phyloP scores from a whole-genome alignment of 2,329 filamentous ascomycete genomes.

The Xylaria multiplex region DNA sequence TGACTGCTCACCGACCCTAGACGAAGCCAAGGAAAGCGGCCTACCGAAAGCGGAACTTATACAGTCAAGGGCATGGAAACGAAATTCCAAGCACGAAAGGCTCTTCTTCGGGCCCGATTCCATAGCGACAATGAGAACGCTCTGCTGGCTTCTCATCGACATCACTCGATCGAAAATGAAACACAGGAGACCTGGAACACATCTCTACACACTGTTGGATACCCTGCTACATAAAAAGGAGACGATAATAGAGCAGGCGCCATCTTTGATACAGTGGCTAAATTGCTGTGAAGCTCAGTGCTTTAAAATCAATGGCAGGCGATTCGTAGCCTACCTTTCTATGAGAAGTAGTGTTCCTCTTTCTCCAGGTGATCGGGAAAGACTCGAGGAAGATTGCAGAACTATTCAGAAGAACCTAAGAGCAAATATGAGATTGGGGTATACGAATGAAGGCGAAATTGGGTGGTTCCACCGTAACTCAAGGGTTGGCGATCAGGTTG shows the following conservation, averaged over 20 bases:
- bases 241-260: conserved; percentile 23
- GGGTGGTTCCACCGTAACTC: conserved; percentile 33
- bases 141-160: conserved; percentile 34
- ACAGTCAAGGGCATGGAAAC: conserved; percentile 29
- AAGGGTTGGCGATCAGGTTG: conserved; percentile 28
- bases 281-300: conserved; percentile 33
- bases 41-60: conserved; percentile 17
- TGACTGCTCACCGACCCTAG: conserved; percentile 31
- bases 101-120: conserved; percentile 24
- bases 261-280: conserved; percentile 29
- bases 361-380: conserved; percentile 12
- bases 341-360: conserved; percentile 25
- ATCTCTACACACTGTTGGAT: conserved; percentile 26
- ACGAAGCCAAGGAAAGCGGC: conserved; percentile 28
- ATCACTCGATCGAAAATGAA: conserved; percentile 26
- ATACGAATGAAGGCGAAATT: conserved; percentile 26
- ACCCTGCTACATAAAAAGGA: conserved; percentile 22
- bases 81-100: conserved; percentile 24
- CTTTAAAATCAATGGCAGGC: conserved; percentile 27
- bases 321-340: conserved; percentile 25
- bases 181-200: conserved; percentile 17
- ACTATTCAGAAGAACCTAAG: conserved; percentile 26
- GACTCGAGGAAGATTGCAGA: conserved; percentile 22
- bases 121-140: conserved; percentile 12
- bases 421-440: conserved; percentile 35